Evolutionary conservation across 2,329 filamentous ascomycete species (phyloP).

Genomic region (Chaetomiaceae sp.): DNA sequence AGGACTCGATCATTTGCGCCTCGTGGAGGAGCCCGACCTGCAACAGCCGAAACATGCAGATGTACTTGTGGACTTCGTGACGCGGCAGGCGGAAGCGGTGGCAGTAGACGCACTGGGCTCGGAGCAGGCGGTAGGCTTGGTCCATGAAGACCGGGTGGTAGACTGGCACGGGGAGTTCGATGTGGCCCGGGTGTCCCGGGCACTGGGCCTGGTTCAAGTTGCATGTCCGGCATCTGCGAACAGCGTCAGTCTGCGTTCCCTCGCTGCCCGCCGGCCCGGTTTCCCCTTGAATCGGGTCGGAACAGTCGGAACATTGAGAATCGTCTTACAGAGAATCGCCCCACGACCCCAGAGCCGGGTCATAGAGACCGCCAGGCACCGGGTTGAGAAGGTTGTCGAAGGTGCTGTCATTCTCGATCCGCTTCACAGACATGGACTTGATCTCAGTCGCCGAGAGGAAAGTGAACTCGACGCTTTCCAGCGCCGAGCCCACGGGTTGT

Average conservation of each 20-base stretch:
- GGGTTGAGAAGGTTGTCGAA: conserved; percentile 90
- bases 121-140: conserved; percentile 77
- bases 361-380: conserved; percentile 85
- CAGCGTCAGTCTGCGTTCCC: conserved; percentile 14
- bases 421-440: conserved; percentile 82
- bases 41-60: conserved; percentile 79
- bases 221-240: conserved; percentile 79
- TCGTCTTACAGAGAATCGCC: conserved; percentile 69
- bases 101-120: conserved; percentile 88
- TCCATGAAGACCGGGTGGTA: conserved; percentile 98
- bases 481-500: conserved; percentile 76
- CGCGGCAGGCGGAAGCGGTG: conserved; percentile 77
- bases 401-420: conserved; percentile 89
- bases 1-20: conserved; percentile 52
- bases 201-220: conserved; percentile 76
- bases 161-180: conserved; percentile 86
- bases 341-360: conserved; percentile 85
- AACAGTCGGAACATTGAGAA: background rate
- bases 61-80: conserved; percentile 69
- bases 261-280: too few species aligned
- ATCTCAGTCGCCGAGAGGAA: conserved; percentile 81
- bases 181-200: conserved; percentile 90
- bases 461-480: conserved; percentile 84
- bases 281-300: too few species aligned
- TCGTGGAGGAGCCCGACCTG: conserved; percentile 77